Evolutionary conservation across 192 early-diverging fungal species (phyloP).

Genomic region (Coemansia aciculifera): DNA sequence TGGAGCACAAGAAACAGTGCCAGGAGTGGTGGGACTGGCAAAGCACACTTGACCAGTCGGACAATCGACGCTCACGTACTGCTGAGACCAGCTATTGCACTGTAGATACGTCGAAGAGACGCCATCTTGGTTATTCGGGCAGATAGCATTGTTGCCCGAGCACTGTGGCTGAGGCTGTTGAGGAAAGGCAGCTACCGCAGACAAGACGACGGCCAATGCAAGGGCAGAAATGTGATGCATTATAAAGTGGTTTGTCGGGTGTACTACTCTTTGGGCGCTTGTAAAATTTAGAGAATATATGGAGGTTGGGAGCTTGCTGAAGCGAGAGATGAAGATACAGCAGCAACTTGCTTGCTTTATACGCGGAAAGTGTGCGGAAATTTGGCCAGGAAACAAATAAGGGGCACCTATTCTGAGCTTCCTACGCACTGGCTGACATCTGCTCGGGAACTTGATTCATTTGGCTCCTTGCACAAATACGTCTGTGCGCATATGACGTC

Average conservation of each 20-base stretch:
- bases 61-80: slow-evolving; percentile 33
- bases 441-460: neutral
- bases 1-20: slow-evolving; percentile 40
- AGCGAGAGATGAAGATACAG: neutral
- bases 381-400: neutral
- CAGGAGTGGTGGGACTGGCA: slow-evolving; percentile 39
- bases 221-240: neutral
- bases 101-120: slow-evolving; percentile 46
- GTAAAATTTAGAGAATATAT: neutral
- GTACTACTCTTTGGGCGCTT: neutral
- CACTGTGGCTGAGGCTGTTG: slow-evolving; percentile 21
- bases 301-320: neutral
- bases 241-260: neutral
- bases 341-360: neutral
- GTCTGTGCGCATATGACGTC: slow-evolving; percentile 1
- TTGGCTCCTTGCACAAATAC: neutral
- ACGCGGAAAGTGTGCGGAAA: neutral
- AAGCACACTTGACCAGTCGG: slow-evolving; percentile 46
- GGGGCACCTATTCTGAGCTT: neutral
- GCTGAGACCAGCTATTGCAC: slow-evolving; percentile 42
- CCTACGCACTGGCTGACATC: neutral
- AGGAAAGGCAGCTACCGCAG: neutral
- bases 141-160: slow-evolving; percentile 38
- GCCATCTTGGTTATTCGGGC: slow-evolving; percentile 40
- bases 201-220: neutral